Conservation (phyloP, 2,329 filamentous ascomycete genomes). For the Graphiopsis chlorocephala region DNA sequence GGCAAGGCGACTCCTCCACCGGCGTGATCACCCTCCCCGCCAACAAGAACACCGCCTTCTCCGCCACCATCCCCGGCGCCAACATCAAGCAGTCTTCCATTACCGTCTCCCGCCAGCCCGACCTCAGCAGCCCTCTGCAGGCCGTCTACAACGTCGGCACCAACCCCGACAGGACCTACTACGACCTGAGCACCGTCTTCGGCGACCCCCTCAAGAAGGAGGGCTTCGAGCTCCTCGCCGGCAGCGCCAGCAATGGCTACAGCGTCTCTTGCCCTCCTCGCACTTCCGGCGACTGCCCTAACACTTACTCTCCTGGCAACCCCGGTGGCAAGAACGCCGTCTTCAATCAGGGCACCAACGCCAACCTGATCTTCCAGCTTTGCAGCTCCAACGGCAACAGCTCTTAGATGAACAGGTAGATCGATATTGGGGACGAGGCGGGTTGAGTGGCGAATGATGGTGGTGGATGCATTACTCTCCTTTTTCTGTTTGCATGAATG, state of each 20-base stretch:
- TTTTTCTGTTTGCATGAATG: background rate
- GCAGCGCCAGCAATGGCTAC: conserved; percentile 9
- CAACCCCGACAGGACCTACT: conserved; percentile 17
- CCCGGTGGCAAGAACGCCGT: conserved; percentile 14
- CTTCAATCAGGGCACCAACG: conserved; percentile 15
- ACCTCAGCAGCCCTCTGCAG: conserved; percentile 14
- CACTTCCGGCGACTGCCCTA: conserved; percentile 11
- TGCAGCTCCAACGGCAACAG: conserved; percentile 14
- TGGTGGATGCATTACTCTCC: background rate
- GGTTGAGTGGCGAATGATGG: background rate
- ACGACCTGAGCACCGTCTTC: conserved; percentile 15
- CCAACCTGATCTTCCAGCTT: conserved; percentile 15
- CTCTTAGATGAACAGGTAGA: conserved; percentile 2
- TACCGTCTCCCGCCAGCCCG: conserved; percentile 13
- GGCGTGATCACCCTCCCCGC: conserved; percentile 7
- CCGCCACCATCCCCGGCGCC: conserved; percentile 9
- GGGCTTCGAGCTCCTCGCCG: conserved; percentile 12
- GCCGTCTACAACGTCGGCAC: conserved; percentile 15
- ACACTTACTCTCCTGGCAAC: conserved; percentile 15
- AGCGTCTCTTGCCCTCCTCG: conserved; percentile 8
- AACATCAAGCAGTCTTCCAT: conserved; percentile 11
- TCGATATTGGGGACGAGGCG: background rate
- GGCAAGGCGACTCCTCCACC: conserved; percentile 5
- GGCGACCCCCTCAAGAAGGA: conserved; percentile 13
- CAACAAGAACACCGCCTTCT: conserved; percentile 14